Evolutionary conservation across 2,329 filamentous ascomycete genomes (phyloP), one percentile per base, ranked within the genome.

Genomic region (Aspergillus piperis): DNA sequence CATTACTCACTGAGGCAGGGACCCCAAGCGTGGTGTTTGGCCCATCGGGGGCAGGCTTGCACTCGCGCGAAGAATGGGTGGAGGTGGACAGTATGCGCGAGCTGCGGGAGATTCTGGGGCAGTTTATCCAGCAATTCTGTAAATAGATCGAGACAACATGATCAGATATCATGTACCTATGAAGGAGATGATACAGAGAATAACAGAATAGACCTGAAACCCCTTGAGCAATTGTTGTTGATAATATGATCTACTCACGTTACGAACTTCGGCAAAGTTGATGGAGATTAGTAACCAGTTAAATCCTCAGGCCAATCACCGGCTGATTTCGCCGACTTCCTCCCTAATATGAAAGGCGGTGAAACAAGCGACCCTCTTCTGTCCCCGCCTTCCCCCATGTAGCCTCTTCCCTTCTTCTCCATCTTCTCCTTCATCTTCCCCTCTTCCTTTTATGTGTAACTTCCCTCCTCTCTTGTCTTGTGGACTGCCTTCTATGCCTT

Each of bases 1-100:
- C 82, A 1, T 66, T 84, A 11, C 62, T 85, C 0, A 71, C 75
- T 0, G 73, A 78, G 17, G 71, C 69, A 13, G 82, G 81, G 0
- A 81, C 84, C 27, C 77, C 81, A 0, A 69, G 76, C 0, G 69
- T 85, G 15, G 71, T 84, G 1, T 83, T 77, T 67, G 81, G 82
- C 0, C 81, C 81, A 0, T 69, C 66, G 8, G 82, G 81, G 0
- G 75, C 78, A n/a, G 83, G 83, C 0, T 62, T 84, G 3, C 82
- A 85, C 64, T 75, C 72, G 1, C 81, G 80, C 53, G 77, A 81
- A 58, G 82, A 86, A 68, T 84, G 78, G 77, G 81, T 81, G 0
- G 76, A 80, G 21, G 71, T 78, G 1, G 66, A 80, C 8, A 82
- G 80, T 38, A 64, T 83, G 8, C 61, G 66, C n/a, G 64, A 75